These are phyloP conservation scores for Vanrija sp. DNA, from an alignment of 1,284 basidiomycete genomes.

Conservation along the genomic window DNA sequence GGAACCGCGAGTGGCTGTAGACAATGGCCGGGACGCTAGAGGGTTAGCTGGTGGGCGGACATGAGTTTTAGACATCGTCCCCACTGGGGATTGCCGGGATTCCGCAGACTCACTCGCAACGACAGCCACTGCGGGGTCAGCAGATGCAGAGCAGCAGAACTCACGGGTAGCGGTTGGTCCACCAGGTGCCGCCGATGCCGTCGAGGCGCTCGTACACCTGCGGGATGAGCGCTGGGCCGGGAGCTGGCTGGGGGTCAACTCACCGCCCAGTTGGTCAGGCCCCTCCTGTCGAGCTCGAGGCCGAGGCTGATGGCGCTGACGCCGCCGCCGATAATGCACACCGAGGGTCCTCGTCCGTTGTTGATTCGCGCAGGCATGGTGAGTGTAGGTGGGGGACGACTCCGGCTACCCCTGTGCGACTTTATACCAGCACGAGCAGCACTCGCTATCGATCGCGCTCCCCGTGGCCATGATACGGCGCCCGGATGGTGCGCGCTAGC, in stretches of 20 bases:
- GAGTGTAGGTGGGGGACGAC: too few species aligned
- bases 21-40: slow-evolving; percentile 16
- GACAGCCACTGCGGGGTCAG: slow-evolving; percentile 23
- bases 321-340: neutral
- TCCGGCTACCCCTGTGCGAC: too few species aligned
- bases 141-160: neutral
- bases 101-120: slow-evolving; percentile 31
- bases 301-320: slow-evolving; percentile 5
- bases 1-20: slow-evolving; percentile 15
- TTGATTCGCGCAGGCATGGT: too few species aligned
- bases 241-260: neutral
- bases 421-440: too few species aligned
- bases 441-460: too few species aligned
- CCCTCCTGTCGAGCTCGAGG: slow-evolving; percentile 5
- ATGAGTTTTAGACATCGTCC: too few species aligned
- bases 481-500: too few species aligned
- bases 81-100: neutral
- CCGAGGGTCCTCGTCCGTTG: neutral
- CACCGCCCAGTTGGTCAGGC: slow-evolving; percentile 14
- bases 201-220: slow-evolving; percentile 31
- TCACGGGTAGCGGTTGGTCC: slow-evolving; percentile 21
- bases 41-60: neutral
- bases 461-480: too few species aligned
- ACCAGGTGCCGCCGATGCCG: slow-evolving; percentile 32
- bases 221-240: neutral